Evolutionary conservation across 108 stramenopile species (phyloP).

Genomic region (Skeletonema costatum): DNA sequence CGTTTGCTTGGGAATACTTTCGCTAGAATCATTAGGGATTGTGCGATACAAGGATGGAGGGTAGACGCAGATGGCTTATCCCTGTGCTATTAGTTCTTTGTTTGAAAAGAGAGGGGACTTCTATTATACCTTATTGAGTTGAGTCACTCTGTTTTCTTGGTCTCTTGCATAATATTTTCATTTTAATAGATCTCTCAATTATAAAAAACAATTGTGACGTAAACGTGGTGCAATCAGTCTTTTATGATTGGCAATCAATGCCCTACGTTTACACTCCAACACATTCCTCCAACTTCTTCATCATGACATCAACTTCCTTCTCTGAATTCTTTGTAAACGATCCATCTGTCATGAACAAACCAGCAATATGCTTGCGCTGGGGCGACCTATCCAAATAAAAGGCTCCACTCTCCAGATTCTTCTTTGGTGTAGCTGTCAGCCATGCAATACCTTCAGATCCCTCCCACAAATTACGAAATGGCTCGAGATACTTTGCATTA

Average conservation of each 20-base stretch:
- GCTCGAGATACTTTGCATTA: conserved; percentile 79
- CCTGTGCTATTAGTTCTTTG: conserved; percentile 3
- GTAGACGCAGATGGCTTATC: background rate
- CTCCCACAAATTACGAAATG: conserved; percentile 87
- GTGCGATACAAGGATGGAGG: background rate
- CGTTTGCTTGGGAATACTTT: background rate
- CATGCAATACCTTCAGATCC: conserved; percentile 93
- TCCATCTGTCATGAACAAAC: conserved; percentile 82
- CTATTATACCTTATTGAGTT: background rate
- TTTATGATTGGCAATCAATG: too few relatives aligned
- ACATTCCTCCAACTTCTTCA: conserved; percentile 63
- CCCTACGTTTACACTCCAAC: conserved; percentile 53
- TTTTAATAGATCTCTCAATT: conserved; percentile 7
- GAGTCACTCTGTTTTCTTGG: background rate
- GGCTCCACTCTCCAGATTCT: conserved; percentile 72
- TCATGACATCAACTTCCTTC: conserved; percentile 80
- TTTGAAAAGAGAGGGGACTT: background rate
- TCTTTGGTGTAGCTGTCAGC: conserved; percentile 59
- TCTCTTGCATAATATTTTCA: conserved; percentile 20
- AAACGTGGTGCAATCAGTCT: background rate
- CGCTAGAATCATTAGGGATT: background rate
- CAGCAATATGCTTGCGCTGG: conserved; percentile 86
- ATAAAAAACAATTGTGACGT: background rate
- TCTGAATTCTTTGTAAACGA: conserved; percentile 81
- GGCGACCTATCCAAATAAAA: conserved; percentile 88